phyloP scores from a whole-genome alignment of 108 stramenopile species.

The Cyclotella sp. region DNA sequence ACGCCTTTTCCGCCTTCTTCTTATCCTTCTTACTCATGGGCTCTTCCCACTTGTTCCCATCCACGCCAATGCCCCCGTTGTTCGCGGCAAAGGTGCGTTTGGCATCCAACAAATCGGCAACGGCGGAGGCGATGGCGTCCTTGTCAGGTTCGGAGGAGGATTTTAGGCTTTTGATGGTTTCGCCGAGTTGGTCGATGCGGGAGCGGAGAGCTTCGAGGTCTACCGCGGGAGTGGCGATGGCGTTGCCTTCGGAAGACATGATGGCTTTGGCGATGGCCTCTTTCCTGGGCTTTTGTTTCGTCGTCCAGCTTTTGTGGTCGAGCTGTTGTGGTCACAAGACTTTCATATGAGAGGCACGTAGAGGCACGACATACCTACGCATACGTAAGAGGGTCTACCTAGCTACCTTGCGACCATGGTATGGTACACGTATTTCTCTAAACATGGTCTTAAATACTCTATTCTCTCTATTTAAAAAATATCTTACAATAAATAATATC shows the following conservation, averaged over 20 bases:
- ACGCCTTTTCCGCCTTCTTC: slow-evolving; percentile 70
- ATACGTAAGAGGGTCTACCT: too few relatives aligned
- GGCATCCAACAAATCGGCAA: slow-evolving; percentile 58
- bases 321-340: too few relatives aligned
- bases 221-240: slow-evolving; percentile 40
- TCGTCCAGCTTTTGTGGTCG: too few relatives aligned
- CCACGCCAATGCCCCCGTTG: slow-evolving; percentile 82
- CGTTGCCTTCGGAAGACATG: slow-evolving; percentile 50
- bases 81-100: slow-evolving; percentile 70
- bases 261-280: too few relatives aligned
- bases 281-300: too few relatives aligned
- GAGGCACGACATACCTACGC: too few relatives aligned
- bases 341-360: too few relatives aligned
- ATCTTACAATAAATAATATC: too few relatives aligned
- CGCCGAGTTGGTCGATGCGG: slow-evolving; percentile 58
- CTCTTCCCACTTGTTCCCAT: slow-evolving; percentile 76
- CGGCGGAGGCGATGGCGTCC: slow-evolving; percentile 58
- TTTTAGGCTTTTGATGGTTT: slow-evolving; percentile 65
- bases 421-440: too few relatives aligned
- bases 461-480: too few relatives aligned
- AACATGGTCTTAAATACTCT: too few relatives aligned
- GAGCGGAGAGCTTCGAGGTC: slow-evolving; percentile 55
- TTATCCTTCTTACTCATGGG: slow-evolving; percentile 76
- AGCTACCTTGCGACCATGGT: too few relatives aligned
- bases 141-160: slow-evolving; percentile 55